Evolutionary conservation across 257 asterid species (phyloP).

Genomic region (Solanum chiquidenum): DNA sequence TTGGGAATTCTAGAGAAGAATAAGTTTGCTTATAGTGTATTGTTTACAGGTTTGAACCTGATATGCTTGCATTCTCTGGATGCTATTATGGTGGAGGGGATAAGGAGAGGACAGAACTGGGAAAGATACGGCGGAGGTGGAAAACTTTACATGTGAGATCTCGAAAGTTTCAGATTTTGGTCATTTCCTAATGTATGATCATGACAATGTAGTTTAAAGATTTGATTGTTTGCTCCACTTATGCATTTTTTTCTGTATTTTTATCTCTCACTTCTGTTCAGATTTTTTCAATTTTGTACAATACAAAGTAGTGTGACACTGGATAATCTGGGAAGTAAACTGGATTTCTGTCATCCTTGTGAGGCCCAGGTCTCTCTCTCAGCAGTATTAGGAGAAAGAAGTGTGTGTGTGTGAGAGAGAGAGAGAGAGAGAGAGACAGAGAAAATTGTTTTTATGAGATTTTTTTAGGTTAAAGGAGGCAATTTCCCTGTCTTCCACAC

Average conservation of each 20-base stretch:
- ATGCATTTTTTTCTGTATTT: background rate
- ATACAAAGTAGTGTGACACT: background rate
- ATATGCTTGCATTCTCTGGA: constrained; percentile 99
- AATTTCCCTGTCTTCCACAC: background rate
- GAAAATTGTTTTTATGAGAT: background rate
- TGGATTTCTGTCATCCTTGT: background rate
- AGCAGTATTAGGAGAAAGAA: background rate
- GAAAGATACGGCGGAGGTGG: constrained; percentile 88
- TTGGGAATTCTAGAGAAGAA: background rate
- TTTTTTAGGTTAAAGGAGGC: background rate
- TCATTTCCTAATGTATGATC: background rate
- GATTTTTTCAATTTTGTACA: background rate
- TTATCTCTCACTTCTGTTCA: background rate
- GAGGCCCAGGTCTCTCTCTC: background rate
- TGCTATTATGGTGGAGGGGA: constrained; percentile 98
- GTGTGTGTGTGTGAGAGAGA: background rate
- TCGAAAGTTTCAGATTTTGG: background rate
- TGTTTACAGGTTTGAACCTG: constrained; percentile 89
- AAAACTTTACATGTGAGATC: constrained; percentile 86
- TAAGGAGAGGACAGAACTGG: constrained; percentile 78
- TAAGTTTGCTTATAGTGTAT: background rate
- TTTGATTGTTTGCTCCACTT: background rate
- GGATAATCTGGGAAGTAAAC: background rate
- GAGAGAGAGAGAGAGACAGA: background rate
- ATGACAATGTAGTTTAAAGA: background rate